Evolutionary conservation across 2,329 filamentous ascomycete species (phyloP), one percentile per base, ranked within the genome.

Genomic region (Aspergillus cejpii): DNA sequence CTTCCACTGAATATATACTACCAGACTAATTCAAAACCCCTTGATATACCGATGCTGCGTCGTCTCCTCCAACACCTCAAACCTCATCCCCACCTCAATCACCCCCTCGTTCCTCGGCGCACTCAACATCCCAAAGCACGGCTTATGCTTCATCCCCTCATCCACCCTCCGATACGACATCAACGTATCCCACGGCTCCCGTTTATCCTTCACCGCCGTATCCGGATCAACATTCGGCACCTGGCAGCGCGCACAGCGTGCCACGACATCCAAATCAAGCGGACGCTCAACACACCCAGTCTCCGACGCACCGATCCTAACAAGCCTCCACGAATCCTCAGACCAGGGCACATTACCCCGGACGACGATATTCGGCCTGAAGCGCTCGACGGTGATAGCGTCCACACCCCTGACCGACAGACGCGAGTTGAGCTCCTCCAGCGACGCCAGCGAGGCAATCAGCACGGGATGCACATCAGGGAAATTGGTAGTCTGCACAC

Each of bases 71-170:
- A 74, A 63, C 2, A 82, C 76, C 54, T 80, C 75, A 47, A 84
- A 64, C 55, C 62, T 70, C 72, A 78, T 79, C 0, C 80, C 80
- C 8, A 83, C 74, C 45, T 70, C 69, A 7, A 84, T 57, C 38
- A 66, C 59, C 0, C 77, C 78, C 50, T 80, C 75, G 34, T 67
- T 69, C 48, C 74, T 69, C 12, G 81, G 79, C 41, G 77, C 76
- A 58, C 78, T 76, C 55, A 83, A 59, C 81, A 84, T 83, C 1
- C 80, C 80, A 68, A 83, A 83, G 53, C 79, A 82, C 31, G 80
- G 80, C 65, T 83, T 83, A 51, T 70, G 83, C 63, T 73, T 81
- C 20, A 78, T 72, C 0, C 79, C 80, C 53, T 74, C 66, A 57
- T 83, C 80, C 4, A 83, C 69, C 21, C 79, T 62, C 6, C 80